These are phyloP conservation scores for Phlebiopsis gigantea DNA, from an alignment of 768 basidiomycete species.

Conservation along the genomic window DNA sequence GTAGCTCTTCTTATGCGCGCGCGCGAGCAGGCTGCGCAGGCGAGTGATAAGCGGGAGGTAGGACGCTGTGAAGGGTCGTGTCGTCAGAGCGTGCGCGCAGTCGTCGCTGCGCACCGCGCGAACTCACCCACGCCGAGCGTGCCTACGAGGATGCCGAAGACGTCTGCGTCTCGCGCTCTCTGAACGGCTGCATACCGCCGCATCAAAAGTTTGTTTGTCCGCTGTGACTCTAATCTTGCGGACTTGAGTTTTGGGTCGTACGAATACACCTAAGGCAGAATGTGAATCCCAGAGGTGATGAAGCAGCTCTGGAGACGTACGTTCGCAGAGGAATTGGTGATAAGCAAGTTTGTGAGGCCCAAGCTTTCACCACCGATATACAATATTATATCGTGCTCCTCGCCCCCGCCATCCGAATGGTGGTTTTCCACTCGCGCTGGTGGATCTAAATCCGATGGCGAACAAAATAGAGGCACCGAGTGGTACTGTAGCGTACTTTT, in stretches of 20 bases:
- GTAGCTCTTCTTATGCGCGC: constrained; percentile 82
- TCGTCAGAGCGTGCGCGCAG: neutral
- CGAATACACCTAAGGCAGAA: constrained; percentile 55
- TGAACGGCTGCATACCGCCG: constrained; percentile 84
- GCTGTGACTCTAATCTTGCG: constrained; percentile 52
- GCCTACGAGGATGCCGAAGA: constrained; percentile 92
- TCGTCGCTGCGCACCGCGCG: neutral
- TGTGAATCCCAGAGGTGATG: too few relatives aligned
- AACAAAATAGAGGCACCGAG: neutral
- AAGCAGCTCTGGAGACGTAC: constrained; percentile 37
- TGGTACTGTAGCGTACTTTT: neutral
- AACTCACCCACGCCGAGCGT: constrained; percentile 81
- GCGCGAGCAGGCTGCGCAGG: constrained; percentile 64
- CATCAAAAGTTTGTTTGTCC: constrained; percentile 83
- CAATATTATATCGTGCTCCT: constrained; percentile 29
- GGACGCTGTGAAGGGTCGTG: constrained; percentile 48
- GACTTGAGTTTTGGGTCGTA: constrained; percentile 58
- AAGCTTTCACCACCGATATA: constrained; percentile 81
- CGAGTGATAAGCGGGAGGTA: constrained; percentile 84
- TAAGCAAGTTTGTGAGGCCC: constrained; percentile 76
- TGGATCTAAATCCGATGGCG: neutral
- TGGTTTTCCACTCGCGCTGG: neutral
- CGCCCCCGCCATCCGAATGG: neutral
- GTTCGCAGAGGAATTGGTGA: constrained; percentile 66
- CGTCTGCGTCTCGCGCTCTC: constrained; percentile 85